Conservation (phyloP, 768 basidiomycete species). For the Lactarius pseudohatsudake region DNA sequence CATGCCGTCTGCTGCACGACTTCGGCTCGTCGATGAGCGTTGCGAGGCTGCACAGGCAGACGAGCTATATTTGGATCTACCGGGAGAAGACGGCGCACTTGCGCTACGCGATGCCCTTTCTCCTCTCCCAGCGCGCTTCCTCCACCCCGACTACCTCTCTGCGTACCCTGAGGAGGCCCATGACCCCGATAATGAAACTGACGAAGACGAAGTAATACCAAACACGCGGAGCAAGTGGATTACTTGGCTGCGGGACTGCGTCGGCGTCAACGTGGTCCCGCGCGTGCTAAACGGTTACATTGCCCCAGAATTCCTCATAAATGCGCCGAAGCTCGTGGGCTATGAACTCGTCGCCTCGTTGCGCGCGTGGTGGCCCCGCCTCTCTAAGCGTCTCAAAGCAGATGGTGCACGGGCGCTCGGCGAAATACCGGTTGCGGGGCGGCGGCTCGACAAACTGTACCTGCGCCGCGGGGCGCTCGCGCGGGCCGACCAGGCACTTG, state of each 20-base stretch:
- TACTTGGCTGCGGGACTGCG: conserved; percentile 25
- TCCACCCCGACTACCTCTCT: conserved; percentile 19
- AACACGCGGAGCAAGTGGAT: conserved; percentile 23
- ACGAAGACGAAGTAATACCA: neutral
- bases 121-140: conserved; percentile 17
- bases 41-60: conserved; percentile 2
- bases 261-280: conserved; percentile 25
- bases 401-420: conserved; percentile 13
- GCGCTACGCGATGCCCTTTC: conserved; percentile 18
- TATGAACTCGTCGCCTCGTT: conserved; percentile 15
- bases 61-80: conserved; percentile 23
- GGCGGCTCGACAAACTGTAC: conserved; percentile 22
- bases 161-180: conserved; percentile 4
- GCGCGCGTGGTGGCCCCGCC: conserved; percentile 21
- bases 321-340: neutral
- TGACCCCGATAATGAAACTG: neutral
- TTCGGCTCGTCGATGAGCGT: conserved; percentile 20
- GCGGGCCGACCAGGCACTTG: neutral
- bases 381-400: neutral
- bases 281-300: conserved; percentile 23
- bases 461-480: conserved; percentile 20
- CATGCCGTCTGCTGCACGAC: conserved; percentile 15
- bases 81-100: conserved; percentile 4
- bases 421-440: conserved; percentile 8
- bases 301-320: conserved; percentile 20